These are phyloP conservation scores for Globisporangium irregulare DNA, from an alignment of 352 stramenopile species.

Conservation along the genomic window DNA sequence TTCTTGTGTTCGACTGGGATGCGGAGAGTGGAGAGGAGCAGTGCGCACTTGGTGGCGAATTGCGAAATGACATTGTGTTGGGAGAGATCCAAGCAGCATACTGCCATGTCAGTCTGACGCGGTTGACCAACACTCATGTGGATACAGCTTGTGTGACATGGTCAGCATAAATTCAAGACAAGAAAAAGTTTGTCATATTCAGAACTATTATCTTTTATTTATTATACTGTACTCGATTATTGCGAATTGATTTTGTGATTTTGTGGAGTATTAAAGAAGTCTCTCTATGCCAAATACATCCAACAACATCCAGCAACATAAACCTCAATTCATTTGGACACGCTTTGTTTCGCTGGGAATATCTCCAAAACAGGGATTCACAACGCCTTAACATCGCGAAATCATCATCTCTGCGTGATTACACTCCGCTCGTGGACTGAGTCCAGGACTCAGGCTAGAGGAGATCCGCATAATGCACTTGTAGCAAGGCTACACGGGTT, in stretches of 20 bases:
- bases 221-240: neutral
- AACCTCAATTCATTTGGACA: neutral
- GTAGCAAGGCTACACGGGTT: neutral
- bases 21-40: neutral
- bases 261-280: neutral
- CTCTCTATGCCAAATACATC: neutral
- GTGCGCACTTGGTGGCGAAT: slow-evolving; percentile 1
- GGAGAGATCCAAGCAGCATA: neutral
- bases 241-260: neutral
- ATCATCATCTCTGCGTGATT: no score
- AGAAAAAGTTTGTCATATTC: neutral
- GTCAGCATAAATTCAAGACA: neutral
- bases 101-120: neutral
- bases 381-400: no score
- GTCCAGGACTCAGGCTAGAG: no score
- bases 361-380: no score
- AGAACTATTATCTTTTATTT: neutral
- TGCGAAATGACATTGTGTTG: slow-evolving; percentile 8
- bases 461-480: neutral
- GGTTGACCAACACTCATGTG: slow-evolving; percentile 3
- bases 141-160: neutral
- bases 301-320: neutral
- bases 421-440: no score
- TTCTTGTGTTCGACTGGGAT: neutral
- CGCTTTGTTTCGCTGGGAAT: no score